These are phyloP conservation scores for Coemansia sp. DNA, from an alignment of 192 early-diverging fungal species.

Conservation along the genomic window DNA sequence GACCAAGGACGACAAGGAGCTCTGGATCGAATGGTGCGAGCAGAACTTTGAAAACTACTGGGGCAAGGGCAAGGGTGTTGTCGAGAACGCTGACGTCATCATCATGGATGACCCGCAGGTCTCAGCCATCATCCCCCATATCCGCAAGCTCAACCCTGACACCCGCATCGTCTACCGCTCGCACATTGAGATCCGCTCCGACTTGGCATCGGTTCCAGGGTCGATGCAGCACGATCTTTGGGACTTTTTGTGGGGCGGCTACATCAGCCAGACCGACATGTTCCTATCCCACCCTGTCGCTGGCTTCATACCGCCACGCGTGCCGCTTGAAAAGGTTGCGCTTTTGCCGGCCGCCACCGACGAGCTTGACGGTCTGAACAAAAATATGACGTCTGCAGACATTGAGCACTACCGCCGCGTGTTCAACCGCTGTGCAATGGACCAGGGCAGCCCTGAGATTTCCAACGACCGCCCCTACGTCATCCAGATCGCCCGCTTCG, in stretches of 20 bases:
- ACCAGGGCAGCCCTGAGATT: slow-evolving; percentile 65
- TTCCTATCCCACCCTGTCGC: slow-evolving; percentile 81
- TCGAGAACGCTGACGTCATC: slow-evolving; percentile 73
- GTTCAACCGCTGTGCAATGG: slow-evolving; percentile 74
- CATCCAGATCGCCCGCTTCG: slow-evolving; percentile 80
- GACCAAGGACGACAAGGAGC: slow-evolving; percentile 61
- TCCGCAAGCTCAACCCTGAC: slow-evolving; percentile 66
- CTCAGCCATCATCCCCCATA: slow-evolving; percentile 76
- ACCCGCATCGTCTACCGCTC: slow-evolving; percentile 78
- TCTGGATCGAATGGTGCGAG: slow-evolving; percentile 63
- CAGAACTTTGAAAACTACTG: slow-evolving; percentile 76
- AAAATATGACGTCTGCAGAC: slow-evolving; percentile 57
- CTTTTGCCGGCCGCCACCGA: slow-evolving; percentile 77
- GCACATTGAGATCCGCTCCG: slow-evolving; percentile 81
- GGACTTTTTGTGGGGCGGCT: slow-evolving; percentile 70
- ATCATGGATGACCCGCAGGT: slow-evolving; percentile 87
- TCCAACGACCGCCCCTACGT: slow-evolving; percentile 69
- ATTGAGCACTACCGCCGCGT: slow-evolving; percentile 70
- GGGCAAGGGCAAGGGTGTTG: slow-evolving; percentile 65
- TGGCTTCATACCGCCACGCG: slow-evolving; percentile 69
- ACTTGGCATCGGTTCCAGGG: slow-evolving; percentile 64
- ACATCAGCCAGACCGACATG: slow-evolving; percentile 70
- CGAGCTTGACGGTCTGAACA: slow-evolving; percentile 82
- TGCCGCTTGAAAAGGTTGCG: slow-evolving; percentile 65
- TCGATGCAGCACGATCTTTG: slow-evolving; percentile 72